A percentile compares a stretch with the other conserved stretches of the same genome.
Evolutionary conservation across 495 filamentous ascomycete genomes (phyloP).

Genomic region (Penicillium goetzii): DNA sequence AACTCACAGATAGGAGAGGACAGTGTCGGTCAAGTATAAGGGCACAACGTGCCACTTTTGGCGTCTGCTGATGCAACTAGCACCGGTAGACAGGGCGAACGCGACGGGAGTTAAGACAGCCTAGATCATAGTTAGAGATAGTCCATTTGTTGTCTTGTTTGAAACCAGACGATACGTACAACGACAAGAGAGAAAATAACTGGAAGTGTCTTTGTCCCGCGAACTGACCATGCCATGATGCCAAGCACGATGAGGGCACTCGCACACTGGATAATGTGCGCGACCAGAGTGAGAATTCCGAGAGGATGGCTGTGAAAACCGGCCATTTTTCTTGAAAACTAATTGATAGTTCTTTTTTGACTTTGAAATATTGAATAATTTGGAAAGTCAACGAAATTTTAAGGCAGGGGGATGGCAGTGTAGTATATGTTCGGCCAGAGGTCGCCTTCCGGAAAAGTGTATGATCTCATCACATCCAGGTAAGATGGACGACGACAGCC

Average conservation of each 20-base stretch:
- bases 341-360: no score
- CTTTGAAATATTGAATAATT: no score
- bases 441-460: conserved; percentile 2
- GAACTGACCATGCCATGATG: conserved; percentile 29
- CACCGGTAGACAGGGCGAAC: conserved; percentile 7
- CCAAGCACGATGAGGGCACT: conserved; percentile 30
- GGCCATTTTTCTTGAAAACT: neutral
- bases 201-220: conserved; percentile 24
- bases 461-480: conserved; percentile 2
- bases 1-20: conserved; percentile 24
- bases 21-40: conserved; percentile 17
- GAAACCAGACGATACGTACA: conserved; percentile 15
- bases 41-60: conserved; percentile 20
- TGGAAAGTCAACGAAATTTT: no score
- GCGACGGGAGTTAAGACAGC: conserved; percentile 16
- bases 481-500: neutral
- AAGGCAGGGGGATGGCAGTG: no score
- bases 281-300: conserved; percentile 16
- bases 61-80: conserved; percentile 20
- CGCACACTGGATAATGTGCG: conserved; percentile 20
- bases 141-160: neutral
- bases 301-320: conserved; percentile 15
- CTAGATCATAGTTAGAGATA: conserved; percentile 10
- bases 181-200: conserved; percentile 27
- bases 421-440: neutral